Evolutionary conservation across 108 stramenopile genomes (phyloP).

Genomic region (Nitzschia palea): DNA sequence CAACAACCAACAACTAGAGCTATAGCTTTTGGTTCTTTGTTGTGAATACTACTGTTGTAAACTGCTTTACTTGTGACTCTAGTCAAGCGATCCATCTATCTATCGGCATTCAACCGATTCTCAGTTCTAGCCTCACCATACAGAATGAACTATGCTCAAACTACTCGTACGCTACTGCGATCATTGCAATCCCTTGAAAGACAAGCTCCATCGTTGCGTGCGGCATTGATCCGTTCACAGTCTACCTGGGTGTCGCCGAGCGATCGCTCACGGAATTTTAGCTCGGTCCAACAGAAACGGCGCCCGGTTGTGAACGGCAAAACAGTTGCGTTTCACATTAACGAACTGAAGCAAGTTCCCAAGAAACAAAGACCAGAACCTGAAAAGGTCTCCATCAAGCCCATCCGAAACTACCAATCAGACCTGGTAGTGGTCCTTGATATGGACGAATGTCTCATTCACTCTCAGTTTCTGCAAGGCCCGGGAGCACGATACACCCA

Average conservation of each 20-base stretch:
- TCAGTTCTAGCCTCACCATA: too few species aligned
- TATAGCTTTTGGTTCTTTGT: too few species aligned
- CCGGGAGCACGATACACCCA: conserved; percentile 48
- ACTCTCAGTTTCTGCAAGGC: conserved; percentile 86
- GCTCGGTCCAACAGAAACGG: not conserved
- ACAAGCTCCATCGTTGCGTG: not conserved
- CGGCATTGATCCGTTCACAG: conserved; percentile 9
- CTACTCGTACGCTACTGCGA: conserved; percentile 10
- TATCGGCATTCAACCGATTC: too few species aligned
- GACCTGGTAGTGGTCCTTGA: conserved; percentile 94
- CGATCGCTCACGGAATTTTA: conserved; percentile 5
- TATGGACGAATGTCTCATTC: conserved; percentile 98
- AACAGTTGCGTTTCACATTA: conserved; percentile 34
- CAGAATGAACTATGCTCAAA: not conserved
- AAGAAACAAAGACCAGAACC: not conserved
- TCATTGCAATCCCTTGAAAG: conserved; percentile 11
- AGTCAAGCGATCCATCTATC: too few species aligned
- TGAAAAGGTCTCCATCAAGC: not conserved
- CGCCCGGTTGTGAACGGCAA: conserved; percentile 44
- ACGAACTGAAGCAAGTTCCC: conserved; percentile 21
- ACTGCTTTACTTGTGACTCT: too few species aligned
- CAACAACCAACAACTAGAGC: too few species aligned
- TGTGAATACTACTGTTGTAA: too few species aligned
- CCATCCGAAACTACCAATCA: conserved; percentile 51
- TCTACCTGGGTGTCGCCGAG: conserved; percentile 21